Conservation (phyloP, 2,329 filamentous ascomycete species). For the Stagonosporopsis rhizophila region DNA sequence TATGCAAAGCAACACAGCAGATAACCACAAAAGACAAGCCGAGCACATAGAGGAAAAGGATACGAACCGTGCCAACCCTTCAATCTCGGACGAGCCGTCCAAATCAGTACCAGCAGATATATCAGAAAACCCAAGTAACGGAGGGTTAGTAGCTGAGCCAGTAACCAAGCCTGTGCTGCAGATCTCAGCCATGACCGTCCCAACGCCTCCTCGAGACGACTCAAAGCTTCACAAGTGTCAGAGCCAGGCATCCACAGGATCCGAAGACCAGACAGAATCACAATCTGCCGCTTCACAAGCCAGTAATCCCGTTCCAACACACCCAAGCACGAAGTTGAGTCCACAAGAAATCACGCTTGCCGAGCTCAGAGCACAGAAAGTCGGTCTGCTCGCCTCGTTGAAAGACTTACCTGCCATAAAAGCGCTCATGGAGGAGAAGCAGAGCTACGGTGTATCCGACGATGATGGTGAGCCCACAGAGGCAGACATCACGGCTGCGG, state of each 20-base stretch:
- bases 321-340: slow-evolving; percentile 17
- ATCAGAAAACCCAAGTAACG: background rate
- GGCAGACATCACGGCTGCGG: slow-evolving; percentile 49
- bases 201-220: background rate
- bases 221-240: no score
- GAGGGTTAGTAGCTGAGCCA: background rate
- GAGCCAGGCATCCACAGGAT: background rate
- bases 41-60: background rate
- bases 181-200: background rate
- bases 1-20: background rate
- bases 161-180: background rate
- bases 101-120: background rate
- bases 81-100: no score
- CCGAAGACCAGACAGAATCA: background rate
- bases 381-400: slow-evolving; percentile 44
- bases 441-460: slow-evolving; percentile 26
- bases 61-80: background rate
- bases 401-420: slow-evolving; percentile 41
- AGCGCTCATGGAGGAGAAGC: slow-evolving; percentile 41
- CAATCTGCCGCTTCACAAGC: slow-evolving; percentile 1
- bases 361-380: slow-evolving; percentile 54
- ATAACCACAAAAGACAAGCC: no score
- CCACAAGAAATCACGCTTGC: slow-evolving; percentile 58
- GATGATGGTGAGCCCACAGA: slow-evolving; percentile 37
- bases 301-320: background rate